Conservation (phyloP, 2,329 filamentous ascomycete species). For the Nigrospora sphaerica region DNA sequence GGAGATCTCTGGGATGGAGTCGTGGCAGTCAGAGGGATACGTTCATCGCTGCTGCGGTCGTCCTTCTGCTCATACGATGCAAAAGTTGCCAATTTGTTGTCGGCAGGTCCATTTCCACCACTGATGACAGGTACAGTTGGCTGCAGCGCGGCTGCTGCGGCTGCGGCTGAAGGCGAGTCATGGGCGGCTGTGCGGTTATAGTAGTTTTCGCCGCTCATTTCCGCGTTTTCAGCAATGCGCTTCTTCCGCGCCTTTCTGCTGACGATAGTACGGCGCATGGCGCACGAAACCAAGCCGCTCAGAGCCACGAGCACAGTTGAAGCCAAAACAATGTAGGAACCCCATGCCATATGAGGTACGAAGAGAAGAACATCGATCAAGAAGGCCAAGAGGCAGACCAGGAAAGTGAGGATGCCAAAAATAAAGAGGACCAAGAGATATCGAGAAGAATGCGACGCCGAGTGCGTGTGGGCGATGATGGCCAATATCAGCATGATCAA, state of each 20-base stretch:
- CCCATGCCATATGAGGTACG: constrained; percentile 89
- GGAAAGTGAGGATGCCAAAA: constrained; percentile 74
- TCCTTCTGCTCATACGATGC: constrained; percentile 62
- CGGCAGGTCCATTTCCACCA: constrained; percentile 41
- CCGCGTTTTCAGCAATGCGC: constrained; percentile 85
- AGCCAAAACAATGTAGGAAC: constrained; percentile 85
- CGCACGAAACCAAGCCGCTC: constrained; percentile 80
- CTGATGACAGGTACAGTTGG: constrained; percentile 53
- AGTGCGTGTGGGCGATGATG: constrained; percentile 75
- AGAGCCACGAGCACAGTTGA: constrained; percentile 80
- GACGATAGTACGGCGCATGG: constrained; percentile 88
- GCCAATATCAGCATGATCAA: constrained; percentile 79
- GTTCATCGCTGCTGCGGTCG: constrained; percentile 59
- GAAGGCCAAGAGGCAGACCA: constrained; percentile 80
- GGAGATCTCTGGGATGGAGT: constrained; percentile 54
- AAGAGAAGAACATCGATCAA: constrained; percentile 91
- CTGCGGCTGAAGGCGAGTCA: constrained; percentile 33
- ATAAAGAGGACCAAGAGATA: constrained; percentile 84
- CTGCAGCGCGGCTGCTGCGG: constrained; percentile 33
- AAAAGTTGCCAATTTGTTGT: constrained; percentile 45
- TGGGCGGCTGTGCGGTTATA: constrained; percentile 64
- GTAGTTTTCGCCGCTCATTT: constrained; percentile 94
- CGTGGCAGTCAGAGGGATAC: constrained; percentile 60
- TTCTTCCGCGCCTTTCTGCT: constrained; percentile 89
- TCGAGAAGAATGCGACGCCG: constrained; percentile 80